Percentiles rank a stretch among this genome's conserved stretches.
These are phyloP conservation scores for Achlya hypogyna DNA, from an alignment of 352 stramenopile species.

Conservation along the genomic window DNA sequence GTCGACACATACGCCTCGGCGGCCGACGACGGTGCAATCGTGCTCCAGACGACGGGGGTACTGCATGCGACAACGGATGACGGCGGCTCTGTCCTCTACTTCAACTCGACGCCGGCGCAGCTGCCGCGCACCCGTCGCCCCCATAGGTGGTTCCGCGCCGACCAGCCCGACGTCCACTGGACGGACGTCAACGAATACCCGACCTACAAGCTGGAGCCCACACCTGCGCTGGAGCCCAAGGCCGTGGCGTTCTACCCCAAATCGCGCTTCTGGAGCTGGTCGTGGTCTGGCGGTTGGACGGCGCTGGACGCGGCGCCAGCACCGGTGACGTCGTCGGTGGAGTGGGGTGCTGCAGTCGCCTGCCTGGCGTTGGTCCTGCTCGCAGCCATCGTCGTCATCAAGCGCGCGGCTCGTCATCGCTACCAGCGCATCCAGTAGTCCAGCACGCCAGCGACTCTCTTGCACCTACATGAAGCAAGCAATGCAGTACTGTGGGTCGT, in stretches of 20 bases:
- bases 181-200: background rate
- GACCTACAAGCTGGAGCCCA: background rate
- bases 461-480: too few species aligned
- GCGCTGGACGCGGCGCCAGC: background rate
- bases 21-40: background rate
- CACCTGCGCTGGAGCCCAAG: background rate
- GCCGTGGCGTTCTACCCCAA: background rate
- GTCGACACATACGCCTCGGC: background rate
- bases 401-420: background rate
- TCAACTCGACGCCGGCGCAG: constrained; percentile 9
- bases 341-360: background rate
- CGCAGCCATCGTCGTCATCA: background rate
- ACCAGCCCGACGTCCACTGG: background rate
- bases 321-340: background rate
- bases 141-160: background rate
- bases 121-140: background rate
- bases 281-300: background rate
- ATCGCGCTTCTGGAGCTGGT: background rate
- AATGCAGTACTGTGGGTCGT: background rate
- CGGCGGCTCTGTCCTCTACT: background rate
- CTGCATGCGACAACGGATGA: background rate
- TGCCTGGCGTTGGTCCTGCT: background rate
- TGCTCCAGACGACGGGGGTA: background rate
- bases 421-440: constrained; percentile 2
- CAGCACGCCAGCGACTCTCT: too few species aligned